phyloP scores from a whole-genome alignment of 1,284 basidiomycete species.

The Cryptococcus depauperatus region DNA sequence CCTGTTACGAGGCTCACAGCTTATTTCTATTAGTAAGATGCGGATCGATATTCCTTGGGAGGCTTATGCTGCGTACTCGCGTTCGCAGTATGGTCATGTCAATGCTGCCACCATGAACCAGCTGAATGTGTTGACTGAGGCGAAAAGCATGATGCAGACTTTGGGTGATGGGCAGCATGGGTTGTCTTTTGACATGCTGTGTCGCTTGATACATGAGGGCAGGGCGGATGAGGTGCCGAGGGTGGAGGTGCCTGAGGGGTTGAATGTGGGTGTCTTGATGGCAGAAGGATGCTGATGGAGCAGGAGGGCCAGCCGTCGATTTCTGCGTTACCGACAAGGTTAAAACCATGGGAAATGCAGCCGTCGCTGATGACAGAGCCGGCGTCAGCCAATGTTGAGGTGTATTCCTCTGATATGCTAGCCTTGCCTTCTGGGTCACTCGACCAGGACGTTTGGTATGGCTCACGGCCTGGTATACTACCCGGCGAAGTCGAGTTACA shows the following conservation, averaged over 20 bases:
- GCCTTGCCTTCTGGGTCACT: too few species aligned
- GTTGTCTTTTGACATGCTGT: slow-evolving; percentile 24
- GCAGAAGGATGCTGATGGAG: not conserved
- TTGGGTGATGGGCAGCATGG: slow-evolving; percentile 6
- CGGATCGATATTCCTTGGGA: slow-evolving; percentile 18
- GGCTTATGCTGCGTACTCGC: slow-evolving; percentile 10
- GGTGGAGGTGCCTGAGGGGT: slow-evolving; percentile 24
- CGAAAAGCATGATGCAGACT: slow-evolving; percentile 19
- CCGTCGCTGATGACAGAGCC: too few species aligned
- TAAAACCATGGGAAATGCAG: slow-evolving; percentile 20
- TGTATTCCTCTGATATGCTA: too few species aligned
- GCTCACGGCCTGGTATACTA: too few species aligned
- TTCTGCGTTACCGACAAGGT: slow-evolving; percentile 9
- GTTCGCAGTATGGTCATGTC: not conserved
- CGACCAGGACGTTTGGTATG: too few species aligned
- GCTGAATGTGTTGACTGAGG: slow-evolving; percentile 18
- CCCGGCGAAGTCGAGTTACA: too few species aligned
- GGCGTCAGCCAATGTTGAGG: too few species aligned
- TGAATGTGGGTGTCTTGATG: slow-evolving; percentile 23
- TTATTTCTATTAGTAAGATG: slow-evolving; percentile 3
- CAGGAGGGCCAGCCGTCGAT: slow-evolving; percentile 16
- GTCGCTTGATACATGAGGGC: slow-evolving; percentile 26
- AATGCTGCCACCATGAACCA: not conserved
- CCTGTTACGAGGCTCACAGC: not conserved
- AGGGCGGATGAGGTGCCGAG: slow-evolving; percentile 27